Conservation (phyloP, 192 early-diverging fungal genomes). For the Linderina pennispora region DNA sequence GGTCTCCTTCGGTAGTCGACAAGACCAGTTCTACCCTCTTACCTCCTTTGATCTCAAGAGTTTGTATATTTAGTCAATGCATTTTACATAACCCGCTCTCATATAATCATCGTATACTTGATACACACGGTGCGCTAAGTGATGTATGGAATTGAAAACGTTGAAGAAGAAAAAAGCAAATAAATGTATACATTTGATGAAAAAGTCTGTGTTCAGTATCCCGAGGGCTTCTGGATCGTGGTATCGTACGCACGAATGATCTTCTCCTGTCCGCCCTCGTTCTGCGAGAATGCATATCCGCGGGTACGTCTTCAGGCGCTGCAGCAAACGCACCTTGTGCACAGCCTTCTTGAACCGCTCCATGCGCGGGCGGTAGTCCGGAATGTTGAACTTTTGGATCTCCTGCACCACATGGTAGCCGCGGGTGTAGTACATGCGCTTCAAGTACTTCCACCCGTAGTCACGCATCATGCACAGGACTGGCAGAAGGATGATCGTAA, state of each 20-base stretch:
- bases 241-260: constrained; percentile 76
- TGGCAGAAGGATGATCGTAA: constrained; percentile 80
- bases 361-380: constrained; percentile 96
- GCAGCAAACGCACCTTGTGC: constrained; percentile 92
- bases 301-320: constrained; percentile 87
- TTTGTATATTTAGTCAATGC: too few species aligned
- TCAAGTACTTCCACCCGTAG: constrained; percentile 87
- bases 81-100: too few species aligned
- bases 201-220: constrained; percentile 18
- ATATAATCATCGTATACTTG: too few species aligned
- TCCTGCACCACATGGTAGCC: constrained; percentile 98
- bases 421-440: constrained; percentile 72
- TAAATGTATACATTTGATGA: neutral
- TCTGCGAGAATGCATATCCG: constrained; percentile 98
- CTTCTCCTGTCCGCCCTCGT: constrained; percentile 87
- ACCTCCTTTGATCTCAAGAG: too few species aligned
- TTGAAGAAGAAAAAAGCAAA: neutral
- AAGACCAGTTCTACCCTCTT: too few species aligned
- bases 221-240: constrained; percentile 58
- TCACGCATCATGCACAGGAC: constrained; percentile 80
- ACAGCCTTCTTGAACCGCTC: constrained; percentile 98
- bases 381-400: constrained; percentile 99
- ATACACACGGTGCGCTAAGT: too few species aligned
- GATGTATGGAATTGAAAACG: too few species aligned
- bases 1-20: too few species aligned